A percentile compares a stretch with the other conserved stretches of the same genome.
These are phyloP conservation scores for Adansonia digitata DNA, from an alignment of 345 rosid genomes.

Conservation along the genomic window DNA sequence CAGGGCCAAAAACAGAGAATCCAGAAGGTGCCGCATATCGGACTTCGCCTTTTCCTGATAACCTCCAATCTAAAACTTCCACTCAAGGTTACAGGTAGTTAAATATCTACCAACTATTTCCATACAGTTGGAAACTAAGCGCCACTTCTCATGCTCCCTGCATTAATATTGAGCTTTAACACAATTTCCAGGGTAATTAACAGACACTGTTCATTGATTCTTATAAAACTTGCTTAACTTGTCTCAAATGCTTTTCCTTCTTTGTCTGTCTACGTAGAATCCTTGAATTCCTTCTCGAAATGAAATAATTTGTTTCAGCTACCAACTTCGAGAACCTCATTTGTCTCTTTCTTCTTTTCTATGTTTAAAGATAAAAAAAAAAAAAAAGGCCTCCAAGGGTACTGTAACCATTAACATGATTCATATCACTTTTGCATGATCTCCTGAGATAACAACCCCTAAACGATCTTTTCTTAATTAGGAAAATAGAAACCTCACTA, in stretches of 20 bases:
- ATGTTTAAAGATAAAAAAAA: too few species aligned
- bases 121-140: not conserved
- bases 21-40: not conserved
- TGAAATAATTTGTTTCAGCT: not conserved
- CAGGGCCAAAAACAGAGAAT: not conserved
- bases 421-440: not conserved
- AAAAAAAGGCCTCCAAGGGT: not conserved
- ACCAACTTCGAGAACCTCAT: not conserved
- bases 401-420: not conserved
- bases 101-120: not conserved
- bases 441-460: not conserved
- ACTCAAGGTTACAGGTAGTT: too few species aligned
- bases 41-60: not conserved
- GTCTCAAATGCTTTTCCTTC: not conserved
- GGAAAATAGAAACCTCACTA: not conserved
- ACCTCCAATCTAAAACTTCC: too few species aligned
- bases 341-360: not conserved
- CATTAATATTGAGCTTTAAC: not conserved
- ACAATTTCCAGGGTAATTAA: not conserved
- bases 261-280: not conserved
- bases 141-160: not conserved
- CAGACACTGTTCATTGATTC: not conserved
- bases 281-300: not conserved
- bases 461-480: not conserved
- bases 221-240: not conserved